phyloP scores from a whole-genome alignment of 768 basidiomycete genomes.

The Candolleomyces eurysporus region DNA sequence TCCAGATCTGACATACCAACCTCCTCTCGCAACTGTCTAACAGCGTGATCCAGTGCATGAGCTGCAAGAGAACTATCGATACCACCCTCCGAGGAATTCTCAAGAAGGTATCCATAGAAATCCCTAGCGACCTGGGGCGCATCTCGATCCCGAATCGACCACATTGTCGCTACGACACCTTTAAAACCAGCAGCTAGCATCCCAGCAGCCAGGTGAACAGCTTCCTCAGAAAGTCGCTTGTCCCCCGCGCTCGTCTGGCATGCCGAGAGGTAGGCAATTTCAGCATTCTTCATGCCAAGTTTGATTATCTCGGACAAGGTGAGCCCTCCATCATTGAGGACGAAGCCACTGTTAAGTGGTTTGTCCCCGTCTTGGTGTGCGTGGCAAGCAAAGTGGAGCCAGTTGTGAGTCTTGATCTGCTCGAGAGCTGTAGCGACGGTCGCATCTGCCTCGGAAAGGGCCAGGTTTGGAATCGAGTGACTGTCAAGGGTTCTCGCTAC shows the following conservation, averaged over 20 bases:
- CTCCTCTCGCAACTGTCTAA: neutral
- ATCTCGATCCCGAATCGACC: constrained; percentile 32
- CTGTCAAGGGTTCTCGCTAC: neutral
- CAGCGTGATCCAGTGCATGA: constrained; percentile 5
- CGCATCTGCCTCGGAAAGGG: neutral
- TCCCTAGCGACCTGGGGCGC: constrained; percentile 26
- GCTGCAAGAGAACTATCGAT: constrained; percentile 1
- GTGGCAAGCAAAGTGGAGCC: constrained; percentile 34
- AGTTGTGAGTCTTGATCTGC: constrained; percentile 11
- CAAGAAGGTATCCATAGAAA: constrained; percentile 19
- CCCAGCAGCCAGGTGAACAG: constrained; percentile 37
- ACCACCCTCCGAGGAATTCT: neutral
- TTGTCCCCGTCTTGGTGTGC: constrained; percentile 22
- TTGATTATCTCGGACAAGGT: constrained; percentile 13
- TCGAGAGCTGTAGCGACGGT: constrained; percentile 11
- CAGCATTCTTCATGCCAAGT: constrained; percentile 8
- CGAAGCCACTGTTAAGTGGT: constrained; percentile 22
- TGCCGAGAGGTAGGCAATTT: constrained; percentile 39
- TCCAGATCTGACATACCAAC: neutral
- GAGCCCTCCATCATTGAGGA: constrained; percentile 18
- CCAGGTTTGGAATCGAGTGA: no score
- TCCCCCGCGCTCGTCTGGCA: constrained; percentile 36
- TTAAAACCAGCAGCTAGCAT: constrained; percentile 32
- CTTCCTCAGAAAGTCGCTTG: constrained; percentile 28
- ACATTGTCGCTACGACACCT: constrained; percentile 38